These are phyloP conservation scores for Coffea eugenioides DNA, from an alignment of 257 asterid species.

Conservation along the genomic window DNA sequence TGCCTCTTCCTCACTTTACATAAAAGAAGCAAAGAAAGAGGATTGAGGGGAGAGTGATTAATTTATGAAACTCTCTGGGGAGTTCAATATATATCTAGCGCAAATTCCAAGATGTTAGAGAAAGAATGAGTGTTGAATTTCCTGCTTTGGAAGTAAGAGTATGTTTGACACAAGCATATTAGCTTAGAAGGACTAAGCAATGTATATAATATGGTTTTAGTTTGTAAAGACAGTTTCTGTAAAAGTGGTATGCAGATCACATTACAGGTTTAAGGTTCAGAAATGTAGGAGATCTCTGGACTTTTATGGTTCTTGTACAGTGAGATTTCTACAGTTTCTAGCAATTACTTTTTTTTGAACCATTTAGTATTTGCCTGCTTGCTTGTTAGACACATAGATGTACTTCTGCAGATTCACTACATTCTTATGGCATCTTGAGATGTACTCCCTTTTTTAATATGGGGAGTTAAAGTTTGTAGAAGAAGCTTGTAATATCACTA, in stretches of 20 bases:
- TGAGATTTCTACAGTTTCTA: background rate
- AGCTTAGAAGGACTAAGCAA: no score
- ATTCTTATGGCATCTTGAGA: background rate
- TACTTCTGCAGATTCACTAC: background rate
- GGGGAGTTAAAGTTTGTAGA: background rate
- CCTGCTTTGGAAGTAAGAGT: background rate
- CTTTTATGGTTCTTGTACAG: background rate
- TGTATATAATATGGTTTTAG: background rate
- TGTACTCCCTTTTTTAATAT: background rate
- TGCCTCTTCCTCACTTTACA: background rate
- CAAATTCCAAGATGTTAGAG: background rate
- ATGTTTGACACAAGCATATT: background rate
- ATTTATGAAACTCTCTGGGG: background rate
- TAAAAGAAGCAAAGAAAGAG: background rate
- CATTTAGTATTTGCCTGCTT: background rate
- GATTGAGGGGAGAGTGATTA: background rate
- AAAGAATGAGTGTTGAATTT: background rate
- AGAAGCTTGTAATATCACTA: background rate
- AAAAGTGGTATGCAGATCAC: background rate
- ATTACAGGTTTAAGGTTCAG: background rate
- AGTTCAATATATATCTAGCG: background rate
- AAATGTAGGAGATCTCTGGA: background rate
- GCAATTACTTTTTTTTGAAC: no score
- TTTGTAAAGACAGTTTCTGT: background rate
- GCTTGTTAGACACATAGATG: background rate